Conservation (phyloP, 148 eudicot species). For the Vaccinium darrowii region DNA sequence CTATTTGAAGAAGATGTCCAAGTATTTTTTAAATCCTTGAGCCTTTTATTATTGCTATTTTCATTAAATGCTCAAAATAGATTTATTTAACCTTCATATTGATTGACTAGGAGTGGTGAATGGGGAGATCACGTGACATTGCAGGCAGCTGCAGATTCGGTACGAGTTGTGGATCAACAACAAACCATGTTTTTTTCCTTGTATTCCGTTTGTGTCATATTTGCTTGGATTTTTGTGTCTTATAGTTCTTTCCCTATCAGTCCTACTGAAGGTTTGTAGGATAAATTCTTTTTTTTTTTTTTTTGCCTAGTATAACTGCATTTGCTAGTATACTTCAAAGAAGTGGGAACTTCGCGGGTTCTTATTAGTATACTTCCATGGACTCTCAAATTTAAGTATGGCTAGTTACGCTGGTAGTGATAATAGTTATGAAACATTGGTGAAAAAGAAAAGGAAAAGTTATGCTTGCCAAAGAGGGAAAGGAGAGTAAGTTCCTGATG, state of each 20-base stretch:
- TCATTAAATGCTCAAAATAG: not conserved
- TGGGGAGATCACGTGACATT: constrained; percentile 82
- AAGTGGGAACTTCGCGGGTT: not conserved
- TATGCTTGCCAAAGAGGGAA: not conserved
- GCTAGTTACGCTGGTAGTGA: not conserved
- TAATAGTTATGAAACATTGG: not conserved
- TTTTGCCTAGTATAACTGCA: not conserved
- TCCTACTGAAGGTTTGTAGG: not conserved
- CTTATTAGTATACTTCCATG: not conserved
- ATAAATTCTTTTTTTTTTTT: not conserved
- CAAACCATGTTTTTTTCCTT: constrained; percentile 3
- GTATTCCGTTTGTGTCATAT: not conserved
- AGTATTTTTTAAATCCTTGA: constrained; percentile 39
- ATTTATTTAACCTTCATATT: constrained; percentile 5
- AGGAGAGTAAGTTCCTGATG: not conserved
- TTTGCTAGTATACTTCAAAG: not conserved
- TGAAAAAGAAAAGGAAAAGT: not conserved
- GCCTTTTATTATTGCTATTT: constrained; percentile 4
- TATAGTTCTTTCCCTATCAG: not conserved
- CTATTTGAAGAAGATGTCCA: constrained; percentile 76
- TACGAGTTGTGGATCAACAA: constrained; percentile 24
- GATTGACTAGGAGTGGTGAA: constrained; percentile 64
- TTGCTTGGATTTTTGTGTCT: not conserved
- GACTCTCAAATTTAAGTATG: not conserved
- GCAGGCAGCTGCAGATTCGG: constrained; percentile 77